Evolutionary conservation across 257 asterid species (phyloP), one percentile per base, ranked within the genome.

Genomic region (Cordia subcordata): DNA sequence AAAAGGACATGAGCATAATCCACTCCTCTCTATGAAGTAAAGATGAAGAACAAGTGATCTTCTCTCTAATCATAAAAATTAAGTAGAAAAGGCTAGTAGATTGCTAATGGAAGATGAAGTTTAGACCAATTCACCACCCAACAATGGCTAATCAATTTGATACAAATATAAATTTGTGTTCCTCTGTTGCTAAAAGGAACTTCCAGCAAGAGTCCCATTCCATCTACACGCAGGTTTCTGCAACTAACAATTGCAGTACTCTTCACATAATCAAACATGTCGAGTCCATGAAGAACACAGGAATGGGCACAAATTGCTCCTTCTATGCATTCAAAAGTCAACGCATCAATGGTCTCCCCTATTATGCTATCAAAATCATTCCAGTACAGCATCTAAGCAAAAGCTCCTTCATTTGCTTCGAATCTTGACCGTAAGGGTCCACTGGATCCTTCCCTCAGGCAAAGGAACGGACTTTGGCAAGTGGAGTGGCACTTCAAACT

Each of bases 401-500:
- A 5, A n/a, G 15, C 11, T 19, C 47, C 37, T 63, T 80, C 73
- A 81, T 60, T 67, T 76, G 60, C 79, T 75, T 59, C 85, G 76
- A 61, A 81, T 68, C 68, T 81, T 81, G 57, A 81, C 69, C 38
- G 69, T 69, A 18, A 81, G 88, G 63, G 70, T 50, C 88, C 88
- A 81, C 15, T 81, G 77, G 50, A 61, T 77, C 54, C 73, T 75
- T 53, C 95, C 95, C 13, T 86, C 92, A 0, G 88, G 92, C 74
- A 82, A 75, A 44, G 92, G 97, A 58, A 89, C 75, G 63, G 94
- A 75, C 67, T 75, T 84, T 5, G 95, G 97, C 27, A 89, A 68
- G 49, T 82, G 90, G 8, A 89, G 92, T 47, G 91, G 92, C 53
- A 89, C 87, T 77, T 89, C 85, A 68, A 74, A 82, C 74, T 86